Evolutionary conservation across 441 rosid genomes (phyloP).

Genomic region (Monsonia emarginata): DNA sequence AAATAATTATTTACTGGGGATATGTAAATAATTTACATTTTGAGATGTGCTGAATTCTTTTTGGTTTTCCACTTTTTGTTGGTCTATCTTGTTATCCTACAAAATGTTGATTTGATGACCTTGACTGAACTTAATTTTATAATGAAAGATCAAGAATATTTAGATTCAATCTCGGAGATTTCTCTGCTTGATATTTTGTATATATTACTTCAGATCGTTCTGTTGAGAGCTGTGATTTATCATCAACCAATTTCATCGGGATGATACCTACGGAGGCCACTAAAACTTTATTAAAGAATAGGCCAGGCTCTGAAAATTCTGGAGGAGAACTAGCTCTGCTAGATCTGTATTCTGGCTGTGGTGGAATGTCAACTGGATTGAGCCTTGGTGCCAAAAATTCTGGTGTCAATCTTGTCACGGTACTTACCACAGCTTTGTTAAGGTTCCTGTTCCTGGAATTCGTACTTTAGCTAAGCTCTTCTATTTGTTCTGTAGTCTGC

Average conservation of each 20-base stretch:
- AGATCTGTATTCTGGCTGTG: conserved; percentile 77
- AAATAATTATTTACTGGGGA: not conserved
- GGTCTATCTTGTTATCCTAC: not conserved
- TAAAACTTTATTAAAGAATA: conserved; percentile 1
- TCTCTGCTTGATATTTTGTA: conserved; percentile 10
- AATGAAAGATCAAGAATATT: not conserved
- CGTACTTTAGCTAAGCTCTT: conserved; percentile 14
- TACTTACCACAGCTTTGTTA: conserved; percentile 6
- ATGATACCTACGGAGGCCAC: conserved; percentile 19
- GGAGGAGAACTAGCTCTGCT: conserved; percentile 30
- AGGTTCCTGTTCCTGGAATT: conserved; percentile 10
- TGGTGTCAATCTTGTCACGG: conserved; percentile 49
- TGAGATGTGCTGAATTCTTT: not conserved
- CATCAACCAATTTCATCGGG: conserved; percentile 19
- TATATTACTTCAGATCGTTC: conserved; percentile 35
- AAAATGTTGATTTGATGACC: not conserved
- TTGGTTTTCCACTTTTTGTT: not conserved
- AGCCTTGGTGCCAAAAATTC: conserved; percentile 55
- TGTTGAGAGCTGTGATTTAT: conserved; percentile 22
- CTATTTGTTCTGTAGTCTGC: conserved; percentile 12
- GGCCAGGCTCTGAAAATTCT: conserved; percentile 11
- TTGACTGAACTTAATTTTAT: not conserved
- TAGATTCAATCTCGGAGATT: conserved; percentile 4
- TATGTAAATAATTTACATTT: not conserved
- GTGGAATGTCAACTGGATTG: conserved; percentile 80